Conservation (phyloP, 2,329 filamentous ascomycete species). For the Ilyonectria destructans region DNA sequence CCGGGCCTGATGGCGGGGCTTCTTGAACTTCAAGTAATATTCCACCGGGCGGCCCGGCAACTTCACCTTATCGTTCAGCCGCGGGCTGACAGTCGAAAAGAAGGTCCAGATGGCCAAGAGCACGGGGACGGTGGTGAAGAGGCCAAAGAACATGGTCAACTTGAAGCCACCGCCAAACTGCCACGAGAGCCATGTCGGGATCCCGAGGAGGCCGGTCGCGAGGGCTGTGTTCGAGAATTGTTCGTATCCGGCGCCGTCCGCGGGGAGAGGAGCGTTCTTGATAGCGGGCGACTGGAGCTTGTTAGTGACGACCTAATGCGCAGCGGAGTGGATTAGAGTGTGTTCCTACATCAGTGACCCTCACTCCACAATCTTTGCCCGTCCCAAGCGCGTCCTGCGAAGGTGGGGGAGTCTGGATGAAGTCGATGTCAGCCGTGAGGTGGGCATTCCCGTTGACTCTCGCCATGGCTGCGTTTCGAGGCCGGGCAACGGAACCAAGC, state of each 20-base stretch:
- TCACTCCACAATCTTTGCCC: conserved; percentile 39
- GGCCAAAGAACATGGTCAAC: conserved; percentile 84
- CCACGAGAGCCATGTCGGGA: conserved; percentile 85
- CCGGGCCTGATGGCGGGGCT: conserved; percentile 67
- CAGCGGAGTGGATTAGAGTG: not conserved
- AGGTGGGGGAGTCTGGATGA: conserved; percentile 42
- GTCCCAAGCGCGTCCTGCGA: conserved; percentile 37
- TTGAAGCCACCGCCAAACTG: conserved; percentile 89
- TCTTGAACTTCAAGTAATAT: conserved; percentile 87
- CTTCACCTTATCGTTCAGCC: conserved; percentile 90
- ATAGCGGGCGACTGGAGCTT: conserved; percentile 79
- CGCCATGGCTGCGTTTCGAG: conserved; percentile 30
- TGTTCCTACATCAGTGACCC: conserved; percentile 38
- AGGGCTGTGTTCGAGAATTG: conserved; percentile 88
- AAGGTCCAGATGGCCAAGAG: conserved; percentile 86
- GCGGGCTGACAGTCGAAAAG: conserved; percentile 83
- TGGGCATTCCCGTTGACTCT: conserved; percentile 42
- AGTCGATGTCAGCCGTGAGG: conserved; percentile 42
- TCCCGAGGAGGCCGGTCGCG: conserved; percentile 74
- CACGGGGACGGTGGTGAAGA: conserved; percentile 84
- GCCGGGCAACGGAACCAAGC: not conserved
- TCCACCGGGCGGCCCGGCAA: conserved; percentile 88
- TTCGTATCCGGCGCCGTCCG: conserved; percentile 85
- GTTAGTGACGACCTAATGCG: conserved; percentile 7
- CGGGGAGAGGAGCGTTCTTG: conserved; percentile 91